These are phyloP conservation scores for Starmerella floris DNA, from an alignment of 805 yeast species.

Conservation along the genomic window DNA sequence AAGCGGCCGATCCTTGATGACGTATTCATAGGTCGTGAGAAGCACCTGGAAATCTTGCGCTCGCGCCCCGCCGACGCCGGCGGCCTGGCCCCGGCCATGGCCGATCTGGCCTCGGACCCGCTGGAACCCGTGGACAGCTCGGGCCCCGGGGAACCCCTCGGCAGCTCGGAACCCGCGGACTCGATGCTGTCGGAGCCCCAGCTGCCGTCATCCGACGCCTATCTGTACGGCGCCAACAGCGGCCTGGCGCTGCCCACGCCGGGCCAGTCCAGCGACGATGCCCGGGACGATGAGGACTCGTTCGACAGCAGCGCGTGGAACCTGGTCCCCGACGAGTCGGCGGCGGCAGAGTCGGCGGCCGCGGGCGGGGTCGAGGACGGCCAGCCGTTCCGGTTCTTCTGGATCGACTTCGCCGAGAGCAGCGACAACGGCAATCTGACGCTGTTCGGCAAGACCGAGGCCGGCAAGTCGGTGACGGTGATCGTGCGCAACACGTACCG, in stretches of 20 bases:
- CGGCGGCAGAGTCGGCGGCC: constrained; percentile 1
- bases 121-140: no score
- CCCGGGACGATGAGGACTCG: constrained; percentile 42
- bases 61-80: no score
- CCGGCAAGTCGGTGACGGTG: constrained; percentile 50
- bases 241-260: constrained; percentile 9
- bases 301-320: constrained; percentile 4
- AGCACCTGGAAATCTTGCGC: constrained; percentile 81
- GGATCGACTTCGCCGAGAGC: constrained; percentile 81
- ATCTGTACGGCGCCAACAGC: background rate
- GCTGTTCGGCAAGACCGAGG: constrained; percentile 66
- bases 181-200: background rate
- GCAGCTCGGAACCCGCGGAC: background rate
- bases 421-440: constrained; percentile 41
- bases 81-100: background rate
- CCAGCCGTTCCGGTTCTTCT: constrained; percentile 48
- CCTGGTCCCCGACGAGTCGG: constrained; percentile 9
- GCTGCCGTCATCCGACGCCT: background rate
- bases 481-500: constrained; percentile 57
- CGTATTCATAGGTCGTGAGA: constrained; percentile 85
- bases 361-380: constrained; percentile 1
- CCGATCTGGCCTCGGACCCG: background rate
- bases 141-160: background rate
- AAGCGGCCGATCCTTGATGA: constrained; percentile 80
- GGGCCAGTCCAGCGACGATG: constrained; percentile 45